Conservation (phyloP, 352 stramenopile genomes). For the Peronosclerospora sorghi region DNA sequence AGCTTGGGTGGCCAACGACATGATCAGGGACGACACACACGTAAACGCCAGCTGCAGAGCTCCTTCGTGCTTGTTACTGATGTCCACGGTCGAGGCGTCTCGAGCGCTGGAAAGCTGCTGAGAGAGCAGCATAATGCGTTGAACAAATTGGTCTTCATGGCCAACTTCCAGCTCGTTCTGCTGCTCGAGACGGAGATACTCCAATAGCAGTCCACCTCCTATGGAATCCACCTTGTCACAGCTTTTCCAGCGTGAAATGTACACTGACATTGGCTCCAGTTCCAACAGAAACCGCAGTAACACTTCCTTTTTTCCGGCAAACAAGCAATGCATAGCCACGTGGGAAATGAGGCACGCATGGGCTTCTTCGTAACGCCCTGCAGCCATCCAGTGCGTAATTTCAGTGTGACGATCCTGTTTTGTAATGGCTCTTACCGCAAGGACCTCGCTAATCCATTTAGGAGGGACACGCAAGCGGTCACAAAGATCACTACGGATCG, state of each 20-base stretch:
- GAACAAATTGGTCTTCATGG: constrained; percentile 43
- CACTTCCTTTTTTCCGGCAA: constrained; percentile 46
- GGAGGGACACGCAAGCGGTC: constrained; percentile 35
- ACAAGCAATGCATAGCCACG: constrained; percentile 49
- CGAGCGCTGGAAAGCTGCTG: constrained; percentile 37
- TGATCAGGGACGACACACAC: constrained; percentile 52
- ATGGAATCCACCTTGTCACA: constrained; percentile 35
- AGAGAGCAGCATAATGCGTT: constrained; percentile 47
- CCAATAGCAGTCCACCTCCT: constrained; percentile 48
- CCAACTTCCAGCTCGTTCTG: constrained; percentile 44
- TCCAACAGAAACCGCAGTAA: constrained; percentile 42
- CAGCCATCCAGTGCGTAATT: constrained; percentile 67
- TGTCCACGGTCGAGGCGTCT: constrained; percentile 16
- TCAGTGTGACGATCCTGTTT: constrained; percentile 46
- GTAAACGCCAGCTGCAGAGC: constrained; percentile 29
- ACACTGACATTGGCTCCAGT: constrained; percentile 35
- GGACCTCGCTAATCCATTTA: constrained; percentile 59
- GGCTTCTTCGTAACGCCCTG: constrained; percentile 44
- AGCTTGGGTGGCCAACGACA: constrained; percentile 40
- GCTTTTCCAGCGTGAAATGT: constrained; percentile 59
- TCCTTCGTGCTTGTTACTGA: constrained; percentile 7
- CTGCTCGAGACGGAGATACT: constrained; percentile 58
- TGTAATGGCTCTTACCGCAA: constrained; percentile 40
- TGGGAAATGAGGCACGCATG: constrained; percentile 48
- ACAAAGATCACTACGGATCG: constrained; percentile 39